A percentile compares a stretch with the other conserved stretches of the same genome.
phyloP scores from a whole-genome alignment of 225 moss, liverwort and hornwort species.

The Bryoerythrophyllum caledonicum region DNA sequence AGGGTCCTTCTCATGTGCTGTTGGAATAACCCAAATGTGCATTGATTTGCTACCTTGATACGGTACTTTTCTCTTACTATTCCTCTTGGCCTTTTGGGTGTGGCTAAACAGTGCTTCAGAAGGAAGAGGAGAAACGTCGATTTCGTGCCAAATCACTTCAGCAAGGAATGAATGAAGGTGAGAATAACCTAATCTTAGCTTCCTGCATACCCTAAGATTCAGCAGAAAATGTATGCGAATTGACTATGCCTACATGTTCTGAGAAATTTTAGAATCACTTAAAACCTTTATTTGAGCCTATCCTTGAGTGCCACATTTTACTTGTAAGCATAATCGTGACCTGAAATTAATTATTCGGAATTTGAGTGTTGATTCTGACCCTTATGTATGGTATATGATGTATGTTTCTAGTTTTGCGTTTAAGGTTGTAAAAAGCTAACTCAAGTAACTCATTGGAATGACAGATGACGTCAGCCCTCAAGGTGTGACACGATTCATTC shows the following conservation, averaged over 20 bases:
- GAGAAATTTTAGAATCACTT: no score
- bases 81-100: neutral
- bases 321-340: no score
- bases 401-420: no score
- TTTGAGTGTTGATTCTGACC: no score
- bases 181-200: neutral
- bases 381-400: no score
- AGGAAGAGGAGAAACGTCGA: slow-evolving; percentile 59
- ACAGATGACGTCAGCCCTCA: slow-evolving; percentile 53
- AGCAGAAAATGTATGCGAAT: no score
- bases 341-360: no score
- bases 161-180: slow-evolving; percentile 56
- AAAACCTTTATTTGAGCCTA: no score
- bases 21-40: neutral
- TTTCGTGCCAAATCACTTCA: slow-evolving; percentile 53
- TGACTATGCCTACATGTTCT: no score
- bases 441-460: slow-evolving; percentile 18
- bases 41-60: neutral
- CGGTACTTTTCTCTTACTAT: neutral
- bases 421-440: slow-evolving; percentile 9
- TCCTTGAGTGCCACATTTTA: no score
- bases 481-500: slow-evolving; percentile 48
- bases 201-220: no score
- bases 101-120: slow-evolving; percentile 48
- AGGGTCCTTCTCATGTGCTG: neutral